These are phyloP conservation scores for Tolypocladium ovalisporum DNA, from an alignment of 2,329 filamentous ascomycete genomes.

Conservation along the genomic window DNA sequence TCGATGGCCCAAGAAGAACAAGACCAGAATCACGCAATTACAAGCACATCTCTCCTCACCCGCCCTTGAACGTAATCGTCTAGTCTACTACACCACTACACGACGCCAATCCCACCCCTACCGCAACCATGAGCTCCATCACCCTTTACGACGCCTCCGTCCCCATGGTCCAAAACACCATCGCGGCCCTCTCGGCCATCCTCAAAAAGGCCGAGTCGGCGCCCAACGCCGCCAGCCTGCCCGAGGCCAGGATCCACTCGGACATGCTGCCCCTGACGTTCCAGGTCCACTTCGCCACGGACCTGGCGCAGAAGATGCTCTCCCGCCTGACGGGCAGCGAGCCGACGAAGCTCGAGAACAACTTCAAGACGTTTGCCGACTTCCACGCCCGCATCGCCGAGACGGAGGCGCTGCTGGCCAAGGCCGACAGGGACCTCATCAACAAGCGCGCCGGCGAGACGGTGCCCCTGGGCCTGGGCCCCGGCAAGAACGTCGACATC, in stretches of 20 bases:
- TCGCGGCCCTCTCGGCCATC: slow-evolving; percentile 21
- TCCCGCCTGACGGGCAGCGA: slow-evolving; percentile 21
- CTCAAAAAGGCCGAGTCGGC: slow-evolving; percentile 24
- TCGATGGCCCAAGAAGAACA: not conserved
- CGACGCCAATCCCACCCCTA: too few relatives aligned
- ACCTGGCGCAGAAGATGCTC: slow-evolving; percentile 18
- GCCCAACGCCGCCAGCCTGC: slow-evolving; percentile 19
- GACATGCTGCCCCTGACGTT: slow-evolving; percentile 33
- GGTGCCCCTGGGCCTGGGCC: slow-evolving; percentile 20
- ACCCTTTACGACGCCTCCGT: slow-evolving; percentile 31
- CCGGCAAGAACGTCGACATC: slow-evolving; percentile 13
- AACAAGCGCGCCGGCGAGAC: slow-evolving; percentile 17
- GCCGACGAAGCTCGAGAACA: slow-evolving; percentile 12
- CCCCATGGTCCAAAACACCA: slow-evolving; percentile 16
- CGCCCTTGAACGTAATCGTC: not conserved
- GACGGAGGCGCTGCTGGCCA: slow-evolving; percentile 17
- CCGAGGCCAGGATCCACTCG: slow-evolving; percentile 19
- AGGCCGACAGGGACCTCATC: slow-evolving; percentile 21
- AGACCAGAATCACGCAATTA: not conserved
- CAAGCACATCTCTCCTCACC: not conserved
- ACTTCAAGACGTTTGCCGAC: slow-evolving; percentile 22
- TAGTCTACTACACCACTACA: not conserved
- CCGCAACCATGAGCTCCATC: slow-evolving; percentile 24
- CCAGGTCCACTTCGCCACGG: slow-evolving; percentile 25
- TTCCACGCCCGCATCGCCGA: slow-evolving; percentile 21